Base-by-base conservation (phyloP, 2,329 filamentous ascomycete species). In the Dactylellina leptospora region DNA sequence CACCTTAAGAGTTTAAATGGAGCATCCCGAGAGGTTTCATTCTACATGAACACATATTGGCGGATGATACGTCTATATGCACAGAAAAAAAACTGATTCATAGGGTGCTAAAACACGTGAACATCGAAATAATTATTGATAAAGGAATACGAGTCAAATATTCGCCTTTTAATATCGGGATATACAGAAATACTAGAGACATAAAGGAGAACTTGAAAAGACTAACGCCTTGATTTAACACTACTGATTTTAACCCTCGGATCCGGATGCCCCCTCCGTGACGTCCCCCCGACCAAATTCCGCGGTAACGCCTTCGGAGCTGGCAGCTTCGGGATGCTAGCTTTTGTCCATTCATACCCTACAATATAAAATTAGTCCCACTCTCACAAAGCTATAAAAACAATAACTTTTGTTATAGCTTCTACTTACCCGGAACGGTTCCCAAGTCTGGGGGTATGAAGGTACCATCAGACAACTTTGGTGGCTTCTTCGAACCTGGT, bases 321-420 rank as follows among this genome's bases (percentile, higher is more conserved):
- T 10, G 50, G 22, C 18, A 56, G 13, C 5, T 30, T 30, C 16
- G 60, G 42, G n/a, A 64, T 8, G 1, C 20, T 55, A 28, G 10
- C 44, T 28, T 56, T 56, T 3, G 22, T 5, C 38, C 50, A 45
- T 11, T 10, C 28, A 53, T 40, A 22, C 27, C 25, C 59, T 63
- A 55, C 2, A 47, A 20, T 25, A 30, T 20, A 28, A 28, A 22
- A 45, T 11, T 23, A 45, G 36, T 40, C 36, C 13, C 13, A 5
- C 13, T 45, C 40, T 23, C 10, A 9, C 8, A 44, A 45, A 22
- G 9, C 33, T 25, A 42, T 40, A 36, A 9, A 25, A 2, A 2
- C 13, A 18, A 1, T 2, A 6, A 33, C 22, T 9, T 18, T 30
- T 4, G 10, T 6, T 22, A 20, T 45, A 2, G 16, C 1, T 16